A percentile compares a stretch with the other conserved stretches of the same genome.
These are phyloP conservation scores for Erigeron philadelphicus DNA, from an alignment of 140 eudicot species.

Conservation along the genomic window DNA sequence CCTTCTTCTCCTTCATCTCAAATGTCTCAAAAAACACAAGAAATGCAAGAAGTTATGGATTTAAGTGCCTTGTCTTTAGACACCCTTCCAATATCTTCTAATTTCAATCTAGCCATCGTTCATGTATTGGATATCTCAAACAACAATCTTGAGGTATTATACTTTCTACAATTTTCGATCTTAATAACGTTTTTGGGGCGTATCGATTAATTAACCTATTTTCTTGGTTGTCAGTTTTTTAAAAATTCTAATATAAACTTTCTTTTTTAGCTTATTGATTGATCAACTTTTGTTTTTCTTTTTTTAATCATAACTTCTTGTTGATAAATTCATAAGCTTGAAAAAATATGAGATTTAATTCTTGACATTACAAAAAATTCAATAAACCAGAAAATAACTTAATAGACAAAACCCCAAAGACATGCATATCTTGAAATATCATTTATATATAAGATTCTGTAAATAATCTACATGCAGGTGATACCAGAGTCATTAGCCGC, in stretches of 20 bases:
- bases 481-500: conserved; percentile 77
- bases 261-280: too few relatives aligned
- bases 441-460: too few relatives aligned
- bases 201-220: background rate
- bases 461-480: conserved; percentile 30
- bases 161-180: background rate
- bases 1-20: background rate
- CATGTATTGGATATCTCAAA: conserved; percentile 61
- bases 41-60: conserved; percentile 49
- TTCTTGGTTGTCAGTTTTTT: too few relatives aligned
- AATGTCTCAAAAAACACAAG: conserved; percentile 20
- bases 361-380: too few relatives aligned
- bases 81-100: conserved; percentile 50
- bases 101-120: conserved; percentile 40
- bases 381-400: too few relatives aligned
- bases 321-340: too few relatives aligned
- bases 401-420: too few relatives aligned
- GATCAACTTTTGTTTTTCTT: too few relatives aligned
- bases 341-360: too few relatives aligned
- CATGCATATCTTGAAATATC: background rate
- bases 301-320: too few relatives aligned
- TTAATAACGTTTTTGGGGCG: background rate
- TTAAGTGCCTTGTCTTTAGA: conserved; percentile 68
- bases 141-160: conserved; percentile 70
- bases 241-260: too few relatives aligned